Percentiles rank a stretch among this genome's conserved stretches.
phyloP scores from a whole-genome alignment of 805 yeast genomes.

The Saturnispora besseyi region DNA sequence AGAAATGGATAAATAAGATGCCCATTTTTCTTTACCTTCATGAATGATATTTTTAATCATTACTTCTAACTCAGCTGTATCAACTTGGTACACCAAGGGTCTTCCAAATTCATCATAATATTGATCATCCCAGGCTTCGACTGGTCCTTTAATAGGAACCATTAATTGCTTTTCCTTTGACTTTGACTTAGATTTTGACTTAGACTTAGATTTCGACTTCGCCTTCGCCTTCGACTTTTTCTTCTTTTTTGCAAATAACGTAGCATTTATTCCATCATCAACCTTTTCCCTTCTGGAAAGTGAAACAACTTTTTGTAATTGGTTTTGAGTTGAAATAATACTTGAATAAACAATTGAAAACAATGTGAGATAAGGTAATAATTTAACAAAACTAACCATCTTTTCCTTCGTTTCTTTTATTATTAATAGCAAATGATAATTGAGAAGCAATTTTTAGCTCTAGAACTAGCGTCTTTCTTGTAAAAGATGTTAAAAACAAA shows the following conservation, averaged over 20 bases:
- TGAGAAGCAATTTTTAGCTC: too few relatives aligned
- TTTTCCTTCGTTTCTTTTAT: neutral
- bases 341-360: neutral
- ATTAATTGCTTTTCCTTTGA: too few relatives aligned
- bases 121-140: too few relatives aligned
- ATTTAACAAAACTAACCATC: neutral
- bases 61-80: constrained; percentile 19
- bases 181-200: too few relatives aligned
- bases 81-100: constrained; percentile 18
- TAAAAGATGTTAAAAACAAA: too few relatives aligned
- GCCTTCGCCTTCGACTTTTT: too few relatives aligned
- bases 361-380: neutral
- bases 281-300: neutral
- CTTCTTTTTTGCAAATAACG: constrained; percentile 15
- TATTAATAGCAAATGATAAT: too few relatives aligned
- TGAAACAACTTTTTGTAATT: neutral
- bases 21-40: constrained; percentile 23
- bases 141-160: too few relatives aligned
- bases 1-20: constrained; percentile 22
- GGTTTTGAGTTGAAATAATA: neutral
- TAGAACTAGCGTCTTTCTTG: too few relatives aligned
- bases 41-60: constrained; percentile 16
- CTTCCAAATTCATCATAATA: constrained; percentile 17
- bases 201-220: too few relatives aligned
- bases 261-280: constrained; percentile 13